phyloP scores from a whole-genome alignment of 2,329 filamentous ascomycete genomes.

The Mycosphaerella sp. region DNA sequence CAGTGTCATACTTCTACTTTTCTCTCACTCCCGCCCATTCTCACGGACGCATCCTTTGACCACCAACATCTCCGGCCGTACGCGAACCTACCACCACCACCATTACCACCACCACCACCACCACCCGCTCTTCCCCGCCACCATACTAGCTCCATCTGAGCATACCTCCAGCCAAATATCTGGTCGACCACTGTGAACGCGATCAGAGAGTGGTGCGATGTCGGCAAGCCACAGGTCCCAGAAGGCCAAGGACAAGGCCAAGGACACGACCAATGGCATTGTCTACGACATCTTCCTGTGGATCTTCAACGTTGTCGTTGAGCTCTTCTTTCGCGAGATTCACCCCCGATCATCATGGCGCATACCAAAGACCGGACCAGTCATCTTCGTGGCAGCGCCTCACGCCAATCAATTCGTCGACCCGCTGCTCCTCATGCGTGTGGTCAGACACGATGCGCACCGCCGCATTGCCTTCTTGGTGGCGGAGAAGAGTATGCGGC shows the following conservation, averaged over 20 bases:
- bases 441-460: slow-evolving; percentile 76
- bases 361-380: slow-evolving; percentile 77
- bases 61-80: background rate
- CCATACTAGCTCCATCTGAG: too few species aligned
- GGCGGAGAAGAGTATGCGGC: slow-evolving; percentile 89
- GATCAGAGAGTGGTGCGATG: background rate
- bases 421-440: slow-evolving; percentile 85
- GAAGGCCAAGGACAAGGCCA: slow-evolving; percentile 20
- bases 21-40: background rate
- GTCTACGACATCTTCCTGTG: slow-evolving; percentile 69
- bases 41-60: background rate
- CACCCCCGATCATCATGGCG: slow-evolving; percentile 94
- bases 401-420: slow-evolving; percentile 99
- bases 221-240: slow-evolving; percentile 2
- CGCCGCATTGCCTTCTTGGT: slow-evolving; percentile 89
- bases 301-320: slow-evolving; percentile 73
- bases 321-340: slow-evolving; percentile 97
- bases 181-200: background rate
- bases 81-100: background rate
- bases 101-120: background rate
- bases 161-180: background rate
- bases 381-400: slow-evolving; percentile 93
- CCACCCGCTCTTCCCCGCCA: background rate
- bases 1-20: background rate
- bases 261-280: slow-evolving; percentile 25